A percentile compares a stretch with the other conserved stretches of the same genome.
Conservation (phyloP, 2,329 filamentous ascomycete genomes). For the Trichoderma brevicompactum region DNA sequence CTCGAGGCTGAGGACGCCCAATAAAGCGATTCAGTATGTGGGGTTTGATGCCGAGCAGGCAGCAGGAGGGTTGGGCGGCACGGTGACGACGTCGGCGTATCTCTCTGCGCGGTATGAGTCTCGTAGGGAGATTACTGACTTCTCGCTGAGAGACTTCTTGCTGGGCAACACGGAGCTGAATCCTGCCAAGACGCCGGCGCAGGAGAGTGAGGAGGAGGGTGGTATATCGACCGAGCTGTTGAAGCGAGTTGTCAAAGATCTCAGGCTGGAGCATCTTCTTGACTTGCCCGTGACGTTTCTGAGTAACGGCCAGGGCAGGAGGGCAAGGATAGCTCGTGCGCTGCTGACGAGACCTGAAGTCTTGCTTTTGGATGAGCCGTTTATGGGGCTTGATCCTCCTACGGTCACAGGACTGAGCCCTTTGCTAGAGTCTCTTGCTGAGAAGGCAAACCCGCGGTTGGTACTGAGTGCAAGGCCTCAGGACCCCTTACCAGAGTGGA, state of each 20-base stretch:
- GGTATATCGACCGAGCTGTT: conserved; percentile 57
- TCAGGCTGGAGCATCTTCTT: conserved; percentile 71
- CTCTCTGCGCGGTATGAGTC: conserved; percentile 91
- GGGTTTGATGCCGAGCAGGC: conserved; percentile 78
- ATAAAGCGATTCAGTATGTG: conserved; percentile 80
- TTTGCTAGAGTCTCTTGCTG: conserved; percentile 70
- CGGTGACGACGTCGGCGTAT: conserved; percentile 73
- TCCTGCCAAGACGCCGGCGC: conserved; percentile 53
- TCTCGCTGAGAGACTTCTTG: conserved; percentile 80
- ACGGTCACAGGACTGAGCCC: conserved; percentile 73
- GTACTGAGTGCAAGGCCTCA: conserved; percentile 81
- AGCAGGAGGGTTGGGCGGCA: conserved; percentile 54
- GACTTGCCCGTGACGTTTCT: conserved; percentile 85
- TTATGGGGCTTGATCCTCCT: conserved; percentile 92
- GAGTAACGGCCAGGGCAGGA: conserved; percentile 89
- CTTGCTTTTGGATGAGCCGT: conserved; percentile 87
- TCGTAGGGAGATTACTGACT: conserved; percentile 82
- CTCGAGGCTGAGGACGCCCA: conserved; percentile 59
- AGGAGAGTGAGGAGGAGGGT: conserved; percentile 52
- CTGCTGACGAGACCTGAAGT: conserved; percentile 79
- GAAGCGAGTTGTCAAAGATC: conserved; percentile 66
- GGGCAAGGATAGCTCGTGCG: conserved; percentile 86
- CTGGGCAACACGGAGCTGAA: conserved; percentile 84
- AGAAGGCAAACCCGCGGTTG: conserved; percentile 69
- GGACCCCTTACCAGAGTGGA: conserved; percentile 86